Base-by-base conservation (phyloP, 306 rosid genomes). In the Dalbergia oliveri region DNA sequence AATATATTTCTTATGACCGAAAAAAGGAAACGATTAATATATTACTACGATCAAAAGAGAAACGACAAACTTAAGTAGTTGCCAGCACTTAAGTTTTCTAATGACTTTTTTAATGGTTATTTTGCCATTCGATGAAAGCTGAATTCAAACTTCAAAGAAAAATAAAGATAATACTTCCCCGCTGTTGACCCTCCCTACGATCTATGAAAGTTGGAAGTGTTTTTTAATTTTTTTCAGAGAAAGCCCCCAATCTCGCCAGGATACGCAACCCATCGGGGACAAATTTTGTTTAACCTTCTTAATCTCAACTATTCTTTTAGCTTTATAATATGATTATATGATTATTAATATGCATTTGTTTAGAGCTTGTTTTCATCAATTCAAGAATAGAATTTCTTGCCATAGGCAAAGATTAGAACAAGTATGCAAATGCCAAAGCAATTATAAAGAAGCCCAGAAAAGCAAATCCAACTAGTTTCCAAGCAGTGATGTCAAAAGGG, bases 401-500 rank as follows among this genome's bases (percentile, higher is more conserved):
- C 43, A 37, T 6, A 19, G 18, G 26, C 34, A 71, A 71, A 70
- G 53, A 37, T 41, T 80, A 44, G 50, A 76, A 50, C 53, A 9
- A 59, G 74, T 33, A 72, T 33, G 19, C 16, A 83, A 51, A 76
- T 59, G 73, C 16, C 51, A 19, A 79, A 21, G 79, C 74, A 68
- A 61, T 73, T 66, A 62, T 76, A 61, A 43, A 43, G 79, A 72
- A 76, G 45, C 50, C 81, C 67, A 33, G 44, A 59, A 23, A 39
- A 47, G 62, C 72, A 73, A 44, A 54, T 47, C 43, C 72, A 73
- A 67, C 83, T 87, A 93, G 88, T 88, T 89, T 85, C 92, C 99
- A 77, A 96, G 53, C 15, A 91, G 81, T 49, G 93, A 91, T 79
- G 97, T 86, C 88, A 91, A 96, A 77, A 93, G 0, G 76, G 94